Evolutionary conservation across 257 asterid genomes (phyloP).

Genomic region (Scutellaria barbata): DNA sequence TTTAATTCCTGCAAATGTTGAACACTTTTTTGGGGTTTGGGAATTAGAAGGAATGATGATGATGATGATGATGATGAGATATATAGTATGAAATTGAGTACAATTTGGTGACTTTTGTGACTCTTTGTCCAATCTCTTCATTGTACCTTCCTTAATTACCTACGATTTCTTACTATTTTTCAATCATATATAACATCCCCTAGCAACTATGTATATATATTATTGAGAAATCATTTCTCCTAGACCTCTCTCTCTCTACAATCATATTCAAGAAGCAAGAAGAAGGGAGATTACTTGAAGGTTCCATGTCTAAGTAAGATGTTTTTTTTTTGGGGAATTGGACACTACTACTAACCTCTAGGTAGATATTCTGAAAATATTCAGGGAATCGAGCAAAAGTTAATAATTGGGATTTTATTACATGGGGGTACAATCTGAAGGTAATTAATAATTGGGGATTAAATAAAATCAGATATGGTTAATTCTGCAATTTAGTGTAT

Average conservation of each 20-base stretch:
- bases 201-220: background rate
- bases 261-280: too few relatives aligned
- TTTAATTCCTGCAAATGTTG: constrained; percentile 47
- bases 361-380: constrained; percentile 41
- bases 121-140: constrained; percentile 40
- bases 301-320: background rate
- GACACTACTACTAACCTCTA: constrained; percentile 36
- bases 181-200: too few relatives aligned
- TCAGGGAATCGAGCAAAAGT: constrained; percentile 36
- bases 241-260: too few relatives aligned
- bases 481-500: too few relatives aligned
- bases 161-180: constrained; percentile 14
- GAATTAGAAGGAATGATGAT: constrained; percentile 42
- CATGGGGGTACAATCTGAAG: background rate
- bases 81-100: constrained; percentile 32
- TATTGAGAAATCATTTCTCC: constrained; percentile 41
- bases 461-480: too few relatives aligned
- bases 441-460: too few relatives aligned
- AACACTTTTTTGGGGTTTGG: constrained; percentile 47
- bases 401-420: constrained; percentile 42
- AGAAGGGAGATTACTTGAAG: constrained; percentile 4
- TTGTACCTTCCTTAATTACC: constrained; percentile 3
- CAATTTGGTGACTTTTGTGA: constrained; percentile 51
- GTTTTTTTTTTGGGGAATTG: constrained; percentile 34
- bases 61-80: constrained; percentile 23